Conservation (phyloP, 225 moss, liverwort and hornwort genomes). For the Physcomitrellopsis africana region DNA sequence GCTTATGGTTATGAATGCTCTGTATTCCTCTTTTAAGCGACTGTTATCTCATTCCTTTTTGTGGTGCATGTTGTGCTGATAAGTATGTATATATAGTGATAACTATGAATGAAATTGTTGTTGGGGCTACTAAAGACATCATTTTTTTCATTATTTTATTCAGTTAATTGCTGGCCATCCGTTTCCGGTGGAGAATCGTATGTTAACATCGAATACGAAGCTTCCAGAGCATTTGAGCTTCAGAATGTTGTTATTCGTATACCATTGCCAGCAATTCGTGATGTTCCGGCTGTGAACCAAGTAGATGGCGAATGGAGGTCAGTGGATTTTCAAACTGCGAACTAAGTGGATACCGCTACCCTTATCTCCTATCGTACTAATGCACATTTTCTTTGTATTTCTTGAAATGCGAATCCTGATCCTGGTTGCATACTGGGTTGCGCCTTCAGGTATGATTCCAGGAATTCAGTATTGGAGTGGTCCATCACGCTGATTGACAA, state of each 20-base stretch:
- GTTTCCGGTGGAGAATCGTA: conserved; percentile 86
- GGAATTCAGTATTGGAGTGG: conserved; percentile 82
- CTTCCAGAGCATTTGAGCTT: conserved; percentile 71
- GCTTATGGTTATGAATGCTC: background rate
- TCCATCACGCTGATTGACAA: conserved; percentile 85
- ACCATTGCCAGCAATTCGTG: conserved; percentile 85
- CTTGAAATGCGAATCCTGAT: conserved; percentile 9
- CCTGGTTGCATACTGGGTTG: background rate
- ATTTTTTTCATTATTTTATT: conserved; percentile 11
- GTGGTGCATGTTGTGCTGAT: background rate
- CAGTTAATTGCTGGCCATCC: conserved; percentile 95
- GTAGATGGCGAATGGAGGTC: conserved; percentile 95
- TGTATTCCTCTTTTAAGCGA: background rate
- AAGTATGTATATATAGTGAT: background rate
- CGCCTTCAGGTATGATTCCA: conserved; percentile 52
- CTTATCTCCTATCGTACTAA: conserved; percentile 1
- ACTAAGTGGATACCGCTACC: conserved; percentile 62
- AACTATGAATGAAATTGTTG: background rate
- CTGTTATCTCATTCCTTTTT: conserved; percentile 15
- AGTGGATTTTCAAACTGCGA: conserved; percentile 59
- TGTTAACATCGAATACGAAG: conserved; percentile 90
- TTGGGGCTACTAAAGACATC: conserved; percentile 4
- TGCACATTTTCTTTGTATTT: background rate
- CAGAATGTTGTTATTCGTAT: conserved; percentile 87
- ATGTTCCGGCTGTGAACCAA: conserved; percentile 80